Percentiles rank a stretch among this genome's conserved stretches.
Conservation (phyloP, 2,329 filamentous ascomycete species). For the Aspergillus tubingensis region DNA sequence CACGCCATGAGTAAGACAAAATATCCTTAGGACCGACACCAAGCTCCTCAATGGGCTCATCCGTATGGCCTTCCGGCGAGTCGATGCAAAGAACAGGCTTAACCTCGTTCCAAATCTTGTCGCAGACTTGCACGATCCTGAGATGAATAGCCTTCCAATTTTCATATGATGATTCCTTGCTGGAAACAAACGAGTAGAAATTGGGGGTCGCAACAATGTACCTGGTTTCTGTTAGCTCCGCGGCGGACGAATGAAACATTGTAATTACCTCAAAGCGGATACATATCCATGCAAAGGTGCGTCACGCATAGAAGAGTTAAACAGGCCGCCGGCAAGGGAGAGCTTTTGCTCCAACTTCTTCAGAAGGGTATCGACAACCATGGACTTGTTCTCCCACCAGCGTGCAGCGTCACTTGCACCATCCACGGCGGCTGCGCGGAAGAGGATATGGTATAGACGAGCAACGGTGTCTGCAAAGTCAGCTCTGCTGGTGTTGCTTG, state of each 20-base stretch:
- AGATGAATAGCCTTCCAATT: slow-evolving; percentile 37
- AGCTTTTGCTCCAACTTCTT: slow-evolving; percentile 66
- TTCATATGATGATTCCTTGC: slow-evolving; percentile 13
- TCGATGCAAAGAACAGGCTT: slow-evolving; percentile 83
- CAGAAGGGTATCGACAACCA: slow-evolving; percentile 61
- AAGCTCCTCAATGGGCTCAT: slow-evolving; percentile 65
- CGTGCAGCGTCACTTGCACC: slow-evolving; percentile 15
- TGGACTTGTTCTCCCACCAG: slow-evolving; percentile 43
- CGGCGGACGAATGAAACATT: no score
- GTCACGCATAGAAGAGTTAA: slow-evolving; percentile 66
- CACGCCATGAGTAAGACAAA: slow-evolving; percentile 91
- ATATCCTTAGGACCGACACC: slow-evolving; percentile 79
- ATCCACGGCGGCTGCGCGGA: slow-evolving; percentile 55
- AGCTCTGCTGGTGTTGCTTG: slow-evolving; percentile 69
- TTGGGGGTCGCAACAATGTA: slow-evolving; percentile 52
- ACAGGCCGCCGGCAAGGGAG: slow-evolving; percentile 61
- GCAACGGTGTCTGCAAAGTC: slow-evolving; percentile 93
- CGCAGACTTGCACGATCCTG: slow-evolving; percentile 62
- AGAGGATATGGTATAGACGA: slow-evolving; percentile 70
- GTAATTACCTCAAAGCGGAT: slow-evolving; percentile 61
- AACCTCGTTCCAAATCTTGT: slow-evolving; percentile 75
- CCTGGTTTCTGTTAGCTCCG: slow-evolving; percentile 27
- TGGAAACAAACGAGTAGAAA: slow-evolving; percentile 39
- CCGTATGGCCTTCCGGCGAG: slow-evolving; percentile 81
- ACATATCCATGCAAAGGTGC: slow-evolving; percentile 71